Evolutionary conservation across 2,329 filamentous ascomycete species (phyloP).

Genomic region (Alternaria sp.): DNA sequence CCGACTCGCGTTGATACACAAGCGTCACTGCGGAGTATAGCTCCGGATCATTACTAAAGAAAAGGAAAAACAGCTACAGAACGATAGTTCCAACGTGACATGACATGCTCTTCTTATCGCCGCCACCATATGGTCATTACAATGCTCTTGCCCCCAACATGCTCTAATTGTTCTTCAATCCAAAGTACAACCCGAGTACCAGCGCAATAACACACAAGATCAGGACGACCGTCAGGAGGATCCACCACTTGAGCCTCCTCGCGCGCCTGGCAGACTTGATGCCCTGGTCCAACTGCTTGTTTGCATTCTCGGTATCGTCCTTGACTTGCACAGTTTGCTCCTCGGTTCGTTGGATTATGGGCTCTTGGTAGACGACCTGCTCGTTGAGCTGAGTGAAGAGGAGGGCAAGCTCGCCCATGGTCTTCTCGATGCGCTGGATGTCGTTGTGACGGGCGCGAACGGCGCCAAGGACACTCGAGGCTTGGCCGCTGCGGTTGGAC

Average conservation of each 20-base stretch:
- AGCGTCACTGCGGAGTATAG: conserved; percentile 7
- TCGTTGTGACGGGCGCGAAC: conserved; percentile 85
- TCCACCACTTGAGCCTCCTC: conserved; percentile 85
- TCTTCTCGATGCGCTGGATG: conserved; percentile 80
- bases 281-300: conserved; percentile 72
- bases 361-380: conserved; percentile 76
- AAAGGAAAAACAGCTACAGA: conserved; percentile 4
- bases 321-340: conserved; percentile 71
- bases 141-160: background rate
- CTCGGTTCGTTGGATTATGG: conserved; percentile 68
- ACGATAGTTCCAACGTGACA: conserved; percentile 1
- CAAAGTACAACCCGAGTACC: conserved; percentile 60
- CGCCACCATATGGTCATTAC: conserved; percentile 3
- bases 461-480: conserved; percentile 75
- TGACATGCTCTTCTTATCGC: background rate
- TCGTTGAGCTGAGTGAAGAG: conserved; percentile 80
- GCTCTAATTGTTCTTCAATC: conserved; percentile 38
- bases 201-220: conserved; percentile 61
- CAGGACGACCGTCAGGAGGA: conserved; percentile 64
- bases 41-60: conserved; percentile 14
- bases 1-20: conserved; percentile 2
- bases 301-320: conserved; percentile 72
- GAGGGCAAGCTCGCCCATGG: conserved; percentile 71
- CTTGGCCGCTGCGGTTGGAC: conserved; percentile 76
- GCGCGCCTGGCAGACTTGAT: conserved; percentile 71